Conservation (phyloP, 2,329 filamentous ascomycete species). For the Colletotrichum nymphaeae region DNA sequence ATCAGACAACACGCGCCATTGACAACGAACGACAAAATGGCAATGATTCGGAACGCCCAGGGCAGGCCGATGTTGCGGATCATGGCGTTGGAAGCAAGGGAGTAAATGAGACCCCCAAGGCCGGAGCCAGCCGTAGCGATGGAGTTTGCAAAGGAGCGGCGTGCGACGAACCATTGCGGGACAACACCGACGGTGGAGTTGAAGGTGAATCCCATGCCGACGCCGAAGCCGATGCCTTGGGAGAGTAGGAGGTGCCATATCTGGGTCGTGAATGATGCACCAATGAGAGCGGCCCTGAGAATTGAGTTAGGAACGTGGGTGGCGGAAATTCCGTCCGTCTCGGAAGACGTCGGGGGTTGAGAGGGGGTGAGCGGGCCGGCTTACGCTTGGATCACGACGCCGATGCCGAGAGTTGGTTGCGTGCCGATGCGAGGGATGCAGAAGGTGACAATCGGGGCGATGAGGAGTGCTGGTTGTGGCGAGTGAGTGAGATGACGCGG, state of each 20-base stretch:
- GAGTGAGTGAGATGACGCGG: conserved; percentile 40
- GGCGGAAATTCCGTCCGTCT: neutral
- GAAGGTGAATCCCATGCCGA: conserved; percentile 82
- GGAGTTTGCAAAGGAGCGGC: conserved; percentile 76
- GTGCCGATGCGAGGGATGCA: conserved; percentile 73
- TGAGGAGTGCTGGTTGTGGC: conserved; percentile 64
- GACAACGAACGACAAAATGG: conserved; percentile 71
- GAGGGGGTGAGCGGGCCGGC: neutral
- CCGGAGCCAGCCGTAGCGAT: conserved; percentile 77
- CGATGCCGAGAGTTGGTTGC: conserved; percentile 70
- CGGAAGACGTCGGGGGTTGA: neutral
- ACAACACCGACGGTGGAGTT: conserved; percentile 75
- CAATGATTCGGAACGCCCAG: conserved; percentile 76
- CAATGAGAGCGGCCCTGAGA: conserved; percentile 66
- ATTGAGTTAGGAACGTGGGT: neutral
- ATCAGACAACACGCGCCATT: conserved; percentile 73
- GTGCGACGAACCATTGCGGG: conserved; percentile 79
- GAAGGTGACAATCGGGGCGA: conserved; percentile 75
- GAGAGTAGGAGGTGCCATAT: conserved; percentile 83
- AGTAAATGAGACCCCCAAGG: conserved; percentile 79
- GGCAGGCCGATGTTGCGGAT: conserved; percentile 71
- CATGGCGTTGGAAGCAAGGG: conserved; percentile 75
- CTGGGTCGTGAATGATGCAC: conserved; percentile 73
- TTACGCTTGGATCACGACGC: conserved; percentile 70
- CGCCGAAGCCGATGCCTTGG: conserved; percentile 81